A percentile compares a stretch with the other conserved stretches of the same genome.
Conservation (phyloP, 1,139 yeast genomes). For the Suhomyces terraborum region DNA sequence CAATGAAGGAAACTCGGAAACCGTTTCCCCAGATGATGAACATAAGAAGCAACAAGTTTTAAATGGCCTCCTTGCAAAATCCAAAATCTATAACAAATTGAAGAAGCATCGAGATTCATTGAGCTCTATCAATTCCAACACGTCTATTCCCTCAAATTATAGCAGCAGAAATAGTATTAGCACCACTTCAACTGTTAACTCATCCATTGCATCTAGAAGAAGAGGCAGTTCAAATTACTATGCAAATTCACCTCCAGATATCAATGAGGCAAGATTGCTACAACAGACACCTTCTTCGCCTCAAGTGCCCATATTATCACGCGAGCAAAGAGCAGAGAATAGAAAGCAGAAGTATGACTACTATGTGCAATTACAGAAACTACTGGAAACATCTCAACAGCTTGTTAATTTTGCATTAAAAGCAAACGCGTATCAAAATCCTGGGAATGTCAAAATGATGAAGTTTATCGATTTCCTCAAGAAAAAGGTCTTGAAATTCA, state of each 20-base stretch:
- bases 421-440: conserved; percentile 16
- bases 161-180: conserved; percentile 31
- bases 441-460: conserved; percentile 22
- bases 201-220: conserved; percentile 26
- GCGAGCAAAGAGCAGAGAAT: conserved; percentile 35
- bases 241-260: conserved; percentile 19
- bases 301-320: conserved; percentile 20
- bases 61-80: conserved; percentile 39
- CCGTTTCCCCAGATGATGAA: conserved; percentile 20
- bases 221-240: conserved; percentile 27
- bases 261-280: conserved; percentile 16
- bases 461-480: conserved; percentile 43
- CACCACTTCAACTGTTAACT: conserved; percentile 26
- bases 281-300: conserved; percentile 15
- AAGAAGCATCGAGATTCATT: conserved; percentile 45
- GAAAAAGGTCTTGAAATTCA: conserved; percentile 38
- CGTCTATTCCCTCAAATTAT: conserved; percentile 24
- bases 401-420: conserved; percentile 23
- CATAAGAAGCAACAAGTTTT: conserved; percentile 29
- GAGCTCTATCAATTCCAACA: conserved; percentile 32
- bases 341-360: conserved; percentile 41
- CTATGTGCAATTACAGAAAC: conserved; percentile 29
- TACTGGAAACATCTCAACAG: conserved; percentile 17
- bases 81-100: conserved; percentile 40
- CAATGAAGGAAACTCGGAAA: conserved; percentile 12